These are phyloP conservation scores for Podospora didyma DNA, from an alignment of 495 filamentous ascomycete species.

Conservation along the genomic window DNA sequence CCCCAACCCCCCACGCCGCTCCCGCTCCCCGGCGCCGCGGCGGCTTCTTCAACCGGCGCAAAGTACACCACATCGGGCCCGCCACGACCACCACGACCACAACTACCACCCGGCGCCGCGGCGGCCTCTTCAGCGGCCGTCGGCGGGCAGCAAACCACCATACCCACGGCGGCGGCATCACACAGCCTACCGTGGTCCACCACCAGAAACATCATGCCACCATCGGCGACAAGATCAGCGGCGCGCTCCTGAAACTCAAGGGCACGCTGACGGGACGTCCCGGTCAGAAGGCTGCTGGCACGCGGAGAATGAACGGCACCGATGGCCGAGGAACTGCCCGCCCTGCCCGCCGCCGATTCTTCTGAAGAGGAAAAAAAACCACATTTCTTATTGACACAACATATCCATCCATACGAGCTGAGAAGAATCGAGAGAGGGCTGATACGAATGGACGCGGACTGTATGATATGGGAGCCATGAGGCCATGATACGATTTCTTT, in stretches of 20 bases:
- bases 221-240: slow-evolving; percentile 66
- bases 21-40: too few species aligned
- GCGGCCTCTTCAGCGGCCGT: slow-evolving; percentile 5
- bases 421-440: too few species aligned
- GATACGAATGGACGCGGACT: too few species aligned
- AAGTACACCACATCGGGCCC: too few species aligned
- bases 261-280: slow-evolving; percentile 59
- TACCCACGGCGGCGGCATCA: slow-evolving; percentile 12
- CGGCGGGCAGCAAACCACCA: slow-evolving; percentile 11
- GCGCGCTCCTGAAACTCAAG: slow-evolving; percentile 62
- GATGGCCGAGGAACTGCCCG: slow-evolving; percentile 50
- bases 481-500: too few species aligned
- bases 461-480: too few species aligned
- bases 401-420: too few species aligned
- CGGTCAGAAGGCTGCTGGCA: slow-evolving; percentile 66
- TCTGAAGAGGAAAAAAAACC: background rate
- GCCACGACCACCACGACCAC: slow-evolving; percentile 1
- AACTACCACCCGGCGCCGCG: slow-evolving; percentile 3
- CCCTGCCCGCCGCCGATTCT: slow-evolving; percentile 2
- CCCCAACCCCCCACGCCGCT: too few species aligned
- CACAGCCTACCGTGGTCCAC: slow-evolving; percentile 32
- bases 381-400: too few species aligned
- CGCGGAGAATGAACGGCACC: slow-evolving; percentile 64
- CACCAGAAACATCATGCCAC: slow-evolving; percentile 55
- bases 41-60: background rate